Evolutionary conservation across 2,329 filamentous ascomycete species (phyloP), one percentile per base, ranked within the genome.

Genomic region (Lecanicillium sp.): DNA sequence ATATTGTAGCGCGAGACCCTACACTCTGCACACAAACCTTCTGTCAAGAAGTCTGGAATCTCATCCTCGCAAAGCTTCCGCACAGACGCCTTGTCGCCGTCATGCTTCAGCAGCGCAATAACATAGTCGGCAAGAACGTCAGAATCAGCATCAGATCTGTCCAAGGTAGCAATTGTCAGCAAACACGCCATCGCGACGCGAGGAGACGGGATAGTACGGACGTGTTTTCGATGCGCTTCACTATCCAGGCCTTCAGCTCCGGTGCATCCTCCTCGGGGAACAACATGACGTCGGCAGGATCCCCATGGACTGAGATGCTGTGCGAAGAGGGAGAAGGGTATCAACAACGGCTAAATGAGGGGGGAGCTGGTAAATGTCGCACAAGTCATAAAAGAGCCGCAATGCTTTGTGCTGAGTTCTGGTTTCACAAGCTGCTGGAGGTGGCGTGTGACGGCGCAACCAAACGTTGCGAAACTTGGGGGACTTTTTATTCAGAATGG

Each of bases 101-200:
- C 82, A 44, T 83, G 79, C 45, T 76, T 75, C 33, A 90, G 64
- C 15, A 92, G 72, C 6, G 83, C 85, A 44, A 89, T 70, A n/a
- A 90, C 81, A 55, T 89, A 92, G 51, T 92, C 85, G 33, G 84
- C 85, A 3, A 92, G 77, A 5, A 90, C 83, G 52, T 88, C 85
- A 22, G 80, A 75, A 55, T 92, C 85, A 36, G 83, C 84, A 52
- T 89, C 84, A 19, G 83, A 85, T 38, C 83, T 86, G 45, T 19
- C 34, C n/a, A 42, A 35, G 18, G 27, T 4, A 11, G 9, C 14
- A 29, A 25, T 14, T 5, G 43, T 51, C 33, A 48, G 37, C 15
- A 18, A 25, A 8, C 17, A 19, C 9, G 14, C 27, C 19, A 22
- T 9, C 22, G 16, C 16, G 30, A 45, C 9, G 45, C 28, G 39